Base-by-base conservation (phyloP, 208 protist species). In the Trypanosoma lewisi region DNA sequence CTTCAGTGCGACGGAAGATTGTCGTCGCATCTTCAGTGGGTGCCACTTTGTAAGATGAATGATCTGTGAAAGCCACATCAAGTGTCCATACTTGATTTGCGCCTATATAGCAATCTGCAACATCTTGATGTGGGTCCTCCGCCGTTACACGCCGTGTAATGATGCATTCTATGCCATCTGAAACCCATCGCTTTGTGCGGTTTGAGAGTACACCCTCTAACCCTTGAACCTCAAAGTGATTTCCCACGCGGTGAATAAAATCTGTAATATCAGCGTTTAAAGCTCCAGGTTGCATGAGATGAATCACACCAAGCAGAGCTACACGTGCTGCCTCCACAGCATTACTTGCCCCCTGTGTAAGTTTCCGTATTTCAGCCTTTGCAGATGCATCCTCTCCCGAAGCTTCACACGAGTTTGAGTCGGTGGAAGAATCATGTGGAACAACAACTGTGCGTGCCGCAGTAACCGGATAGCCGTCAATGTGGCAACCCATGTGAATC, bases 161-260 rank as follows among this genome's bases (percentile, higher is more conserved):
- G 69, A 98, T 98, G 55, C 93, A 89, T 58, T 99, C 98, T 30
- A 97, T 89, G 48, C 97, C 96, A 70, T 99, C 98, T 23, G 98
- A 96, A 47, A 98, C 89, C 85, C 95, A 99, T 59, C 97, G 89
- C 77, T 98, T 98, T 19, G 96, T 86, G 61, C 98, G 87, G 77
- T 99, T 98, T 27, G 97, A 99, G 25, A 99, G 75, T 12, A 99
- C 98, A 37, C 98, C 98, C 59, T 98, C 94, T 2, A 98, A 77
- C 1, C 92, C 76, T 61, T 97, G 89, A 27, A 97, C 95, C 12
- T 80, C 67, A 78, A 89, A 99, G 52, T 82, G 62, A 4, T 83
- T 74, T 17, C 96, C 94, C 0, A 99, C 86, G 45, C 96, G 80
- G 8, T 92, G 72, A 53, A 99, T 88, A 39, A 89, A 83, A 54